phyloP scores from a whole-genome alignment of 495 filamentous ascomycete species.

The Talaromyces proteolyticus region DNA sequence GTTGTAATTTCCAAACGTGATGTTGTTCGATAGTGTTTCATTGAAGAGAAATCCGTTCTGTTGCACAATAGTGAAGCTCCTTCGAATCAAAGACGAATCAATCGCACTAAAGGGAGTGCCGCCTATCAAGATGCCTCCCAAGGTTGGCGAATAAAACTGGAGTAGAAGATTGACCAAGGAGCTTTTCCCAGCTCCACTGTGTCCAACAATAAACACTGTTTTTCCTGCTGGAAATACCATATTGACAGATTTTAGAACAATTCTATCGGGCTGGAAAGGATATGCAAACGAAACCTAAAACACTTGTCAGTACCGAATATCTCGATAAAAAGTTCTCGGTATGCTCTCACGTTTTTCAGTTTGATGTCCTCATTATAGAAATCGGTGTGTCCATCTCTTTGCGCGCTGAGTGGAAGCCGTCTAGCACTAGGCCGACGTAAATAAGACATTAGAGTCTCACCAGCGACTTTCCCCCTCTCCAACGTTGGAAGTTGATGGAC shows the following conservation, averaged over 20 bases:
- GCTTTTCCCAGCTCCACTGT: slow-evolving; percentile 90
- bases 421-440: background rate
- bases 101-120: slow-evolving; percentile 55
- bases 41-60: slow-evolving; percentile 81
- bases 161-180: slow-evolving; percentile 77
- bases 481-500: slow-evolving; percentile 70
- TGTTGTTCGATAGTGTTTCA: slow-evolving; percentile 73
- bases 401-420: slow-evolving; percentile 8
- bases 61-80: slow-evolving; percentile 77
- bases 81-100: slow-evolving; percentile 66
- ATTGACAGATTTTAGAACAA: slow-evolving; percentile 51
- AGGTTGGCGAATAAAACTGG: slow-evolving; percentile 62
- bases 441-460: slow-evolving; percentile 45
- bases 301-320: background rate
- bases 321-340: background rate
- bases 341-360: slow-evolving; percentile 57
- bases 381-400: slow-evolving; percentile 9
- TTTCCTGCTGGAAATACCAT: slow-evolving; percentile 68
- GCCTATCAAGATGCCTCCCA: slow-evolving; percentile 67
- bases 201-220: slow-evolving; percentile 78
- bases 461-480: slow-evolving; percentile 75
- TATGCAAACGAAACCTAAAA: slow-evolving; percentile 76
- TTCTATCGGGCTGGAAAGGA: slow-evolving; percentile 60
- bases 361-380: slow-evolving; percentile 39
- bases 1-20: slow-evolving; percentile 63